These are phyloP conservation scores for Pseudocercospora musae DNA, from an alignment of 2,329 filamentous ascomycete genomes.

Conservation along the genomic window DNA sequence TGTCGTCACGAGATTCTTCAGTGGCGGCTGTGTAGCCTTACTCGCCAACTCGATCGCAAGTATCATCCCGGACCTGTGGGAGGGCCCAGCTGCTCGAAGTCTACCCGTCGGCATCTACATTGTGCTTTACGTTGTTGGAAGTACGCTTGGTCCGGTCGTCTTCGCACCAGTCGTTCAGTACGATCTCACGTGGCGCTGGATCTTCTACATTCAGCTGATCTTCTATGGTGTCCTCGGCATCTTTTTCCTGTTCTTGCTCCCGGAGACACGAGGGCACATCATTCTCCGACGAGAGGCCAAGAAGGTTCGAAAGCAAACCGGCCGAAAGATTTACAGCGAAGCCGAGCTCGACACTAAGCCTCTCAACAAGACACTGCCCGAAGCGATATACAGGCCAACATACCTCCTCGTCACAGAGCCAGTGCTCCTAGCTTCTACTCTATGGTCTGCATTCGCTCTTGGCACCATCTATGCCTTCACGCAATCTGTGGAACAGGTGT, in stretches of 20 bases:
- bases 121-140: conserved; percentile 34
- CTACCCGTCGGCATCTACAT: conserved; percentile 39
- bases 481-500: conserved; percentile 47
- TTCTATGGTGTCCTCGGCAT: conserved; percentile 44
- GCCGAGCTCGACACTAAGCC: conserved; percentile 36
- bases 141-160: conserved; percentile 37
- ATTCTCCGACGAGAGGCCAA: conserved; percentile 43
- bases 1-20: conserved; percentile 38
- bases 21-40: conserved; percentile 37
- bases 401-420: conserved; percentile 50
- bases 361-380: conserved; percentile 35
- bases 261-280: conserved; percentile 48
- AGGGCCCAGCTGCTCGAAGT: conserved; percentile 30
- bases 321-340: conserved; percentile 28
- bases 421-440: conserved; percentile 47
- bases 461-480: conserved; percentile 52
- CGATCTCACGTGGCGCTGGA: conserved; percentile 38
- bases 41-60: conserved; percentile 37
- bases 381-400: conserved; percentile 33
- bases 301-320: conserved; percentile 33
- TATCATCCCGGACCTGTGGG: conserved; percentile 41
- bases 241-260: conserved; percentile 40
- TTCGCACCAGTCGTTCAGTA: conserved; percentile 36
- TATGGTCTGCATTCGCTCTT: conserved; percentile 49
- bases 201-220: conserved; percentile 43